Evolutionary conservation across 2,329 filamentous ascomycete genomes (phyloP).

Genomic region (Nemania sp.): DNA sequence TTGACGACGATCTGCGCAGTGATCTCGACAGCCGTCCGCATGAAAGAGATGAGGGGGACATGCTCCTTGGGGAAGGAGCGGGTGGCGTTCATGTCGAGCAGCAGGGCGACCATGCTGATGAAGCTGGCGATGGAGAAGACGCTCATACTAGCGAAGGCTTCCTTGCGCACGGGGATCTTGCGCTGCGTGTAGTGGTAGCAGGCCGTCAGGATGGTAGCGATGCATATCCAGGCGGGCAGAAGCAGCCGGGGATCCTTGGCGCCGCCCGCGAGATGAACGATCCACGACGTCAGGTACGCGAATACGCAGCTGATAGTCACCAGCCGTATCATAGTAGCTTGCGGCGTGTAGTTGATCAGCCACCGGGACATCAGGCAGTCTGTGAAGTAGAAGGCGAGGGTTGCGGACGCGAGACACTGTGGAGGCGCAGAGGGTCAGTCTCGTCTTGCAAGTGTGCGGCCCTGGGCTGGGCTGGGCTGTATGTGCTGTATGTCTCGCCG

Average conservation of each 20-base stretch:
- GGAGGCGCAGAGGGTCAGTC: background rate
- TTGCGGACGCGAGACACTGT: conserved; percentile 76
- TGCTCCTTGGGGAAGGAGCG: conserved; percentile 61
- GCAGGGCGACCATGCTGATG: conserved; percentile 71
- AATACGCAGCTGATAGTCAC: conserved; percentile 75
- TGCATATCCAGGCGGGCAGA: conserved; percentile 77
- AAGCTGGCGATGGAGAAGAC: conserved; percentile 79
- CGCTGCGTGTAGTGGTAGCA: conserved; percentile 78
- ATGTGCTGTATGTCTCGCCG: background rate
- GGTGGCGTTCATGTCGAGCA: conserved; percentile 68
- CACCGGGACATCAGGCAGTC: conserved; percentile 85
- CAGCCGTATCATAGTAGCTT: conserved; percentile 79
- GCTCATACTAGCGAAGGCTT: conserved; percentile 76
- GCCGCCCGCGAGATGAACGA: conserved; percentile 71
- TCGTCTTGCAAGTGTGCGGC: background rate
- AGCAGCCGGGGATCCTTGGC: conserved; percentile 72
- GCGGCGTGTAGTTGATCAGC: conserved; percentile 83
- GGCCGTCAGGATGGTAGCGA: conserved; percentile 73
- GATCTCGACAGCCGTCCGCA: conserved; percentile 30
- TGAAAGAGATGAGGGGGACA: conserved; percentile 35
- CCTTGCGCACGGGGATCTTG: conserved; percentile 78
- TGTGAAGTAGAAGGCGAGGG: conserved; percentile 81
- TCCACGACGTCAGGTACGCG: conserved; percentile 74
- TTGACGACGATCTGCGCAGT: conserved; percentile 33
- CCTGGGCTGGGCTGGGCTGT: background rate